phyloP scores from a whole-genome alignment of 768 basidiomycete species.

The Tricholoma flavovirens region DNA sequence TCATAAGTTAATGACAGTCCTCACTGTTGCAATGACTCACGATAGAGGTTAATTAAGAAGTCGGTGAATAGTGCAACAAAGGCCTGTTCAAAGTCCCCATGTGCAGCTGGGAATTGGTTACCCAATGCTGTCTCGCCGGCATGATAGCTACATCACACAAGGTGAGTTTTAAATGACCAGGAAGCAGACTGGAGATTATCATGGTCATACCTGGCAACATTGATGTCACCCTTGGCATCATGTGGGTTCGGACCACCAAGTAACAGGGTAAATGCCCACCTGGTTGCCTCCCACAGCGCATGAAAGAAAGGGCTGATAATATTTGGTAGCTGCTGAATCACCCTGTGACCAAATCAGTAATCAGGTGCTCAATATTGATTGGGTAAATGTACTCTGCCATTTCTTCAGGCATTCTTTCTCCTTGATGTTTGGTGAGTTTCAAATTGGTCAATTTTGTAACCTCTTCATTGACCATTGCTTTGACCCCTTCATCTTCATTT shows the following conservation, averaged over 20 bases:
- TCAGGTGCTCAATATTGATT: background rate
- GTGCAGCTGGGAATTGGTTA: background rate
- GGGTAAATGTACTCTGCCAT: background rate
- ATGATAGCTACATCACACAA: background rate
- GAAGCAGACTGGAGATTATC: background rate
- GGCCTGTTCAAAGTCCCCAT: conserved; percentile 1
- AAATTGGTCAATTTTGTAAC: background rate
- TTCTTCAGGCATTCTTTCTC: no score
- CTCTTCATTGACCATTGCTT: conserved; percentile 1
- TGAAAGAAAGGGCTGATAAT: background rate
- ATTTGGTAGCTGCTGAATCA: no score
- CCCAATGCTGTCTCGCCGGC: background rate
- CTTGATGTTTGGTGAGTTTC: no score
- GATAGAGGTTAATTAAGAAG: conserved; percentile 2
- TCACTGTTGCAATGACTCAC: background rate
- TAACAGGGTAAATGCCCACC: background rate
- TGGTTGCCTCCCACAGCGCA: background rate
- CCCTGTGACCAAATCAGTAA: background rate
- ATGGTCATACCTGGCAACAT: no score
- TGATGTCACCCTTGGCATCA: no score
- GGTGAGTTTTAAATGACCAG: background rate
- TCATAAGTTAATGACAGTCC: background rate
- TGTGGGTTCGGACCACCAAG: no score
- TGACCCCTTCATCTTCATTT: background rate
- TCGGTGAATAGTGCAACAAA: conserved; percentile 6